Percentiles rank a stretch among this genome's conserved stretches.
These are phyloP conservation scores for Neurospora sublineolata DNA, from an alignment of 495 filamentous ascomycete species.

Conservation along the genomic window DNA sequence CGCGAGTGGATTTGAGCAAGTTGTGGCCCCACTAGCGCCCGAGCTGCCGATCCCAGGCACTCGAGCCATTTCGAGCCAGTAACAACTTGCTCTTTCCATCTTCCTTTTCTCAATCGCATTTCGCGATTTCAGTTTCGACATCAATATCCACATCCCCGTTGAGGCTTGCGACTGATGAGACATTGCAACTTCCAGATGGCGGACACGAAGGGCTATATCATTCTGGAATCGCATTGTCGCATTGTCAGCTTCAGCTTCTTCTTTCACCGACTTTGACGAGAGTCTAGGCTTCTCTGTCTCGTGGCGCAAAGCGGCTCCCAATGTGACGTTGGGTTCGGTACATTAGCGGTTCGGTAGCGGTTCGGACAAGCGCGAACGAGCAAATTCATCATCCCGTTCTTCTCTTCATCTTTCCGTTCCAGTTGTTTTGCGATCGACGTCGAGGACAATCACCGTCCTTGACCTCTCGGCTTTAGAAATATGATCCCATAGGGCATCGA, in stretches of 20 bases:
- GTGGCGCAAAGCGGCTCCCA: not conserved
- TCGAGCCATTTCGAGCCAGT: conserved; percentile 9
- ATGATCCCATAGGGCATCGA: not conserved
- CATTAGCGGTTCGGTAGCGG: not conserved
- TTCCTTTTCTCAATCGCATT: not conserved
- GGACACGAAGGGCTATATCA: not conserved
- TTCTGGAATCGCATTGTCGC: not conserved
- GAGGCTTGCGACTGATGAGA: not conserved
- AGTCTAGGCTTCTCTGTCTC: not conserved
- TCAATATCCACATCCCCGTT: not conserved
- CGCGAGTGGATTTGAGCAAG: conserved; percentile 39
- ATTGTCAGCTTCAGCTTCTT: not conserved
- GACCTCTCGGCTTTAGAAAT: not conserved
- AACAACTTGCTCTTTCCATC: conserved; percentile 18
- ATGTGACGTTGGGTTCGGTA: not conserved
- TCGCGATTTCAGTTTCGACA: not conserved
- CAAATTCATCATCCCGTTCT: not conserved
- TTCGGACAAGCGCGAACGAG: not conserved
- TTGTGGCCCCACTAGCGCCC: conserved; percentile 25
- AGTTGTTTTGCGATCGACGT: not conserved
- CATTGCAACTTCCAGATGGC: no score
- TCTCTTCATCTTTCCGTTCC: not conserved
- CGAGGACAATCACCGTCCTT: not conserved
- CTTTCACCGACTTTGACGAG: not conserved
- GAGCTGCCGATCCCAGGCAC: not conserved